Conservation (phyloP, 352 stramenopile species). For the Globisporangium canariense region DNA sequence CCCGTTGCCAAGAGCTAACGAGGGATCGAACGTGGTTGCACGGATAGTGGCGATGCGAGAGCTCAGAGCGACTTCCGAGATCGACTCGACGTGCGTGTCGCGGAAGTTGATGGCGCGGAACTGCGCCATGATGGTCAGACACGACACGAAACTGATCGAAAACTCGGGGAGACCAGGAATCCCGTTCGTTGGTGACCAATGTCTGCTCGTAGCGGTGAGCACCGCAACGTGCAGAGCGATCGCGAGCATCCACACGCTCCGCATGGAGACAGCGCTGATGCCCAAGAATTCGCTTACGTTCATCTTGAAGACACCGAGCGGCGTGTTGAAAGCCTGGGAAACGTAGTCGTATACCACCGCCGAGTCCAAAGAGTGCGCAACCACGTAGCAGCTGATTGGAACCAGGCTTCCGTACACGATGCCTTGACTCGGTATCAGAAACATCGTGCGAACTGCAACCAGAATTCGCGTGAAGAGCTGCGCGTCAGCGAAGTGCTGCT, state of each 20-base stretch:
- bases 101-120: slow-evolving; percentile 6
- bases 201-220: neutral
- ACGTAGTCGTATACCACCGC: slow-evolving; percentile 22
- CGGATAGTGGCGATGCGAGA: slow-evolving; percentile 3
- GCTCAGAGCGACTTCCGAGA: slow-evolving; percentile 7
- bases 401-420: slow-evolving; percentile 32
- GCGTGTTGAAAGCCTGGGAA: slow-evolving; percentile 19
- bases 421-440: slow-evolving; percentile 30
- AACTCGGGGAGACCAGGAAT: slow-evolving; percentile 8
- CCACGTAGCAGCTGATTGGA: slow-evolving; percentile 28
- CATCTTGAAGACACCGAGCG: slow-evolving; percentile 14
- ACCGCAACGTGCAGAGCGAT: slow-evolving; percentile 14
- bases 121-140: slow-evolving; percentile 14
- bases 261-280: slow-evolving; percentile 13
- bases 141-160: slow-evolving; percentile 12
- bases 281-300: slow-evolving; percentile 9
- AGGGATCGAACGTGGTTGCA: neutral
- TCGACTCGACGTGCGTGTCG: slow-evolving; percentile 9
- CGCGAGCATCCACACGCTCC: slow-evolving; percentile 20
- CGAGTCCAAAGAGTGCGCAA: slow-evolving; percentile 31
- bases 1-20: neutral
- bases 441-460: slow-evolving; percentile 16
- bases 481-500: neutral
- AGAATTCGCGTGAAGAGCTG: neutral
- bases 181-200: slow-evolving; percentile 8